phyloP scores from a whole-genome alignment of 768 basidiomycete genomes.

The Boletus vermiculosoides region DNA sequence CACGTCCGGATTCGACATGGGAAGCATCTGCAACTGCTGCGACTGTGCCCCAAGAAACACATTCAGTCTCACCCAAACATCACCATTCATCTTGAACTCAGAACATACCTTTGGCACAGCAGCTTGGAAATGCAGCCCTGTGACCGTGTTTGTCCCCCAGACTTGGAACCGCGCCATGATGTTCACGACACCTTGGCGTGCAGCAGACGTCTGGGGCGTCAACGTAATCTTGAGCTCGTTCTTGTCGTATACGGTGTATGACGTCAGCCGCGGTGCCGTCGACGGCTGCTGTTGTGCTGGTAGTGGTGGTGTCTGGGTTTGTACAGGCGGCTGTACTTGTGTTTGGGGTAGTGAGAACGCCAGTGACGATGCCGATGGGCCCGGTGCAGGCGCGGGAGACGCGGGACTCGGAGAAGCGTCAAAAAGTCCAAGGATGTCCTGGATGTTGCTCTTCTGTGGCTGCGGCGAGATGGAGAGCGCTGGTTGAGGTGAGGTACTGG shows the following conservation, averaged over 20 bases:
- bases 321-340: conserved; percentile 29
- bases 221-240: conserved; percentile 86
- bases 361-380: conserved; percentile 32
- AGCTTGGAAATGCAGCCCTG: conserved; percentile 88
- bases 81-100: neutral
- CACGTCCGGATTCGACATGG: conserved; percentile 88
- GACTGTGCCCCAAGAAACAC: conserved; percentile 51
- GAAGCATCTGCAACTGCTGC: conserved; percentile 96
- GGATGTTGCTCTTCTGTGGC: conserved; percentile 60
- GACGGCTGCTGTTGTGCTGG: conserved; percentile 34
- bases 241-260: conserved; percentile 90
- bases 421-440: conserved; percentile 92
- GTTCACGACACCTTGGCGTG: conserved; percentile 86
- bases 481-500: conserved; percentile 34
- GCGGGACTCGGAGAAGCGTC: conserved; percentile 45
- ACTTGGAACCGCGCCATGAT: conserved; percentile 87
- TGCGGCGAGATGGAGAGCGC: conserved; percentile 42
- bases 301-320: conserved; percentile 34
- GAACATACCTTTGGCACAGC: conserved; percentile 86
- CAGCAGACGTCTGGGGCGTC: conserved; percentile 78
- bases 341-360: conserved; percentile 40
- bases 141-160: conserved; percentile 48
- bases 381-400: conserved; percentile 19
- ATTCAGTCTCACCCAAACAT: neutral
- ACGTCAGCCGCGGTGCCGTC: conserved; percentile 51